Evolutionary conservation across 2,329 filamentous ascomycete species (phyloP).

Genomic region (Stachybotrys chlorohalonatus): DNA sequence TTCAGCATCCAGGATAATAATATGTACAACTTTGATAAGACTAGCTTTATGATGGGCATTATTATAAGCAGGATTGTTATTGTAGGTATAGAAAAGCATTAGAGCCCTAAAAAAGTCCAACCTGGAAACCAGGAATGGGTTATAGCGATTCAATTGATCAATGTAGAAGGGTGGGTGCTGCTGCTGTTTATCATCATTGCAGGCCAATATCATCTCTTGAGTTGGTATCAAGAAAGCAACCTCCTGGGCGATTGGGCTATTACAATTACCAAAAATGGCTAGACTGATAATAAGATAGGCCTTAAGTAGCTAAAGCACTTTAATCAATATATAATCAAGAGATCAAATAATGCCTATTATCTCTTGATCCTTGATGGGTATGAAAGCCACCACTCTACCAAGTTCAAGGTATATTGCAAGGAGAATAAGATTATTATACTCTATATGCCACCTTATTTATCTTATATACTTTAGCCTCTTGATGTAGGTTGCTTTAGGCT

Average conservation of each 20-base stretch:
- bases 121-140: conserved; percentile 6
- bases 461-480: background rate
- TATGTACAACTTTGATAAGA: conserved; percentile 3
- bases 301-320: background rate
- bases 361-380: background rate
- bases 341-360: background rate
- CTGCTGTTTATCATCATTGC: conserved; percentile 6
- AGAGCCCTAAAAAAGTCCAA: conserved; percentile 1
- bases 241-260: conserved; percentile 18
- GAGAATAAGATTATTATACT: background rate
- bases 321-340: background rate
- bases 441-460: conserved; percentile 3
- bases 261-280: conserved; percentile 17
- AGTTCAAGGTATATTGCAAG: background rate
- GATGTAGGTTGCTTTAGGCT: conserved; percentile 22
- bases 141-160: conserved; percentile 4
- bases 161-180: background rate
- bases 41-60: conserved; percentile 5
- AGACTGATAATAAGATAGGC: background rate
- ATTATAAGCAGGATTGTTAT: background rate
- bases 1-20: too few species aligned
- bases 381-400: background rate
- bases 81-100: background rate
- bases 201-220: conserved; percentile 6
- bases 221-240: conserved; percentile 9